These are phyloP conservation scores for Cutaneotrichosporon curvatum DNA, from an alignment of 1,284 basidiomycete species.

Conservation along the genomic window DNA sequence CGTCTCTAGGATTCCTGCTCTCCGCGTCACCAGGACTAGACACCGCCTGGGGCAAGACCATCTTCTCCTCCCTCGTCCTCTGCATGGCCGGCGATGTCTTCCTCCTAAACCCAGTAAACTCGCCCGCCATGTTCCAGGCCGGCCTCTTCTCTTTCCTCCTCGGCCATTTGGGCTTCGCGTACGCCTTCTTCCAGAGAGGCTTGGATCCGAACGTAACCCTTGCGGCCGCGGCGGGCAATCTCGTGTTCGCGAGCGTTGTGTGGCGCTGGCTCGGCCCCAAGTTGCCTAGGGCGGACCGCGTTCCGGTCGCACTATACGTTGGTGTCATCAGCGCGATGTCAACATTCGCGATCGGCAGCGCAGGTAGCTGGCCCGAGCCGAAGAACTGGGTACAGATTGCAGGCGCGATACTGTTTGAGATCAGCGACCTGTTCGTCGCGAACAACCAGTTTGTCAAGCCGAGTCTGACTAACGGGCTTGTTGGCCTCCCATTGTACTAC, in stretches of 20 bases:
- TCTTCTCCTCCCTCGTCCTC: slow-evolving; percentile 9
- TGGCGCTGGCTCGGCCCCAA: slow-evolving; percentile 14
- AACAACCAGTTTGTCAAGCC: slow-evolving; percentile 14
- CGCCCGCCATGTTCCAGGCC: slow-evolving; percentile 6
- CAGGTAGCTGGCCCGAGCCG: neutral
- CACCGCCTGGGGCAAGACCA: neutral
- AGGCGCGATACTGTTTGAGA: slow-evolving; percentile 13
- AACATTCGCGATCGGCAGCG: slow-evolving; percentile 6
- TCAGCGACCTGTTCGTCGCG: slow-evolving; percentile 15
- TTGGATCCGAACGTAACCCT: neutral
- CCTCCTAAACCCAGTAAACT: slow-evolving; percentile 6
- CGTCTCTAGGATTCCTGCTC: slow-evolving; percentile 11
- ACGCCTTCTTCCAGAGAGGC: slow-evolving; percentile 7
- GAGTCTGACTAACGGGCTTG: slow-evolving; percentile 1
- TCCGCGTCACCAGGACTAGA: slow-evolving; percentile 3
- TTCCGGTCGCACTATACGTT: slow-evolving; percentile 12
- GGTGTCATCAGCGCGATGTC: slow-evolving; percentile 9
- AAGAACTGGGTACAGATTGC: slow-evolving; percentile 8
- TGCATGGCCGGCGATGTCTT: slow-evolving; percentile 13
- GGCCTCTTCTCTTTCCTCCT: slow-evolving; percentile 17
- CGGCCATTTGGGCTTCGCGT: slow-evolving; percentile 13
- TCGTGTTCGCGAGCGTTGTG: neutral
- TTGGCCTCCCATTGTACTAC: slow-evolving; percentile 18
- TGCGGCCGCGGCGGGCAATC: neutral
- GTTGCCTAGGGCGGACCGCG: slow-evolving; percentile 4